Conservation (phyloP, 1,139 yeast species). For the Ashbya aceris region DNA sequence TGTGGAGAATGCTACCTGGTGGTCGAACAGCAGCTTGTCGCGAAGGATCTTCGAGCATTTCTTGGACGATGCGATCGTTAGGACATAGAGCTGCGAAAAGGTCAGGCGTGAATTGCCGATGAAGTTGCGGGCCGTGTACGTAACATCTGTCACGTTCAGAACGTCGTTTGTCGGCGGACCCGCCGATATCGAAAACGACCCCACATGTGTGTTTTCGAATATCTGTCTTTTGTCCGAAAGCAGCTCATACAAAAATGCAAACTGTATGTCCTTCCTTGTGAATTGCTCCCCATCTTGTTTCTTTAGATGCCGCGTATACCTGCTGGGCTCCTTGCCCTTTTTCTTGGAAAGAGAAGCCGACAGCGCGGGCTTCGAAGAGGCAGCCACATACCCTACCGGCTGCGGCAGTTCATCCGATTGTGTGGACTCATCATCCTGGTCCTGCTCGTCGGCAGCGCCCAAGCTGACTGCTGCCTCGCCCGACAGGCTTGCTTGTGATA, state of each 20-base stretch:
- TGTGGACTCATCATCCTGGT: conserved; percentile 17
- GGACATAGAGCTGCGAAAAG: conserved; percentile 76
- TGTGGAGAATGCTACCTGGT: conserved; percentile 58
- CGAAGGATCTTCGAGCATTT: conserved; percentile 77
- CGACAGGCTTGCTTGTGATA: neutral
- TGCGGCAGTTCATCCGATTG: conserved; percentile 17
- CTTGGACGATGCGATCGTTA: conserved; percentile 73
- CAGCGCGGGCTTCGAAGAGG: conserved; percentile 9
- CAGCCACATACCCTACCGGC: conserved; percentile 6
- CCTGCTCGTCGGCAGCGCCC: conserved; percentile 5
- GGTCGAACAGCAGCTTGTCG: conserved; percentile 61
- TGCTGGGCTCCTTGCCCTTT: conserved; percentile 16
- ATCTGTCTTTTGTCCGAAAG: conserved; percentile 57
- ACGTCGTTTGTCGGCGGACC: conserved; percentile 12
- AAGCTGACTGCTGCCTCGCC: neutral
- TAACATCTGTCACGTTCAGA: conserved; percentile 27
- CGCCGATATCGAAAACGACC: conserved; percentile 14
- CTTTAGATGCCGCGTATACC: conserved; percentile 53
- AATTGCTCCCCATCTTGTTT: conserved; percentile 89
- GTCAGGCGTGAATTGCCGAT: conserved; percentile 46
- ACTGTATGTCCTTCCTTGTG: conserved; percentile 82
- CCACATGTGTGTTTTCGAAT: conserved; percentile 52
- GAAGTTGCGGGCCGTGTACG: conserved; percentile 26
- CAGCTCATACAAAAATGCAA: conserved; percentile 58
- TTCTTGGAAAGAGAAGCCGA: conserved; percentile 4